Conservation (phyloP, 2,329 filamentous ascomycete species). For the Monosporascus ibericus region DNA sequence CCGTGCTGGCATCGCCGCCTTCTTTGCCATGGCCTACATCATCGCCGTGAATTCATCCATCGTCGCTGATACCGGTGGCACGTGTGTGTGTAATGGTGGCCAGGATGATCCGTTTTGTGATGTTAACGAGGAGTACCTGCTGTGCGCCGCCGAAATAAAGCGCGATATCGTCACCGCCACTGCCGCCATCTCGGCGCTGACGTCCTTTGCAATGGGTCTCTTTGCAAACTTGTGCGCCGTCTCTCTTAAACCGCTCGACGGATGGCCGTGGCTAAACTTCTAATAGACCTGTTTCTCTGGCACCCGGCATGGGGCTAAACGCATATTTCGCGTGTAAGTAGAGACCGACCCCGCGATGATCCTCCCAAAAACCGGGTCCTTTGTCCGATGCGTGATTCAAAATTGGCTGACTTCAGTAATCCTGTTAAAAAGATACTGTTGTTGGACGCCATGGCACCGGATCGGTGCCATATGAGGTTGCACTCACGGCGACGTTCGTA, state of each 20-base stretch:
- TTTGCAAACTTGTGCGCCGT: conserved; percentile 63
- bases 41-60: conserved; percentile 26
- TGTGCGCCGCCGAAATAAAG: conserved; percentile 61
- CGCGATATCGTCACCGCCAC: conserved; percentile 80
- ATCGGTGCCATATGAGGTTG: conserved; percentile 66
- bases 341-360: conserved; percentile 37
- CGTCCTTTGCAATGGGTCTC: conserved; percentile 78
- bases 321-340: conserved; percentile 67
- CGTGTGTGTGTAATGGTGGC: conserved; percentile 62
- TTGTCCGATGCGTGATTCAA: not conserved
- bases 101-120: conserved; percentile 47
- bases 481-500: conserved; percentile 80
- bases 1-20: conserved; percentile 72
- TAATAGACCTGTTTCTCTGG: conserved; percentile 56
- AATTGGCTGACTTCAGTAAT: not conserved
- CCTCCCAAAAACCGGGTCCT: not conserved
- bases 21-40: conserved; percentile 59
- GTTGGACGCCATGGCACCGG: conserved; percentile 73
- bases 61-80: conserved; percentile 37
- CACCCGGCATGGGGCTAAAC: conserved; percentile 76
- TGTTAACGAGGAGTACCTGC: conserved; percentile 50
- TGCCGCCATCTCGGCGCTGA: conserved; percentile 72
- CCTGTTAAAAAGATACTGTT: conserved; percentile 33
- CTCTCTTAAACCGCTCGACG: not conserved
- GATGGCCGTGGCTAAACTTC: conserved; percentile 2